Conservation (phyloP, 208 protist genomes). For the Acanthamoeba healyi region DNA sequence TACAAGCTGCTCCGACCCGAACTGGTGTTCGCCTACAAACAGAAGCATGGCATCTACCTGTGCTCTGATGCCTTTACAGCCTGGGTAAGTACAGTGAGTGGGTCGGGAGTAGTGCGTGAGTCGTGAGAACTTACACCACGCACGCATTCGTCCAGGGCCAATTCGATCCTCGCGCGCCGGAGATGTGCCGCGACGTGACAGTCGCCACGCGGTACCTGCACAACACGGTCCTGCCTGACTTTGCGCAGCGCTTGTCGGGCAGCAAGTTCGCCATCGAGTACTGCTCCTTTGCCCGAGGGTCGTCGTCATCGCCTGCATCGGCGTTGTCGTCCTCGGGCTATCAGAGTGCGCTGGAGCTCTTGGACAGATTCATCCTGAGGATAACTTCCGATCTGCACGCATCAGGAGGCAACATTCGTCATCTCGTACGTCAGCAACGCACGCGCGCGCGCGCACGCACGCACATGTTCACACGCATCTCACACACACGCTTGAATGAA, state of each 20-base stretch:
- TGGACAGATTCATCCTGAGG: background rate
- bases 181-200: slow-evolving; percentile 18
- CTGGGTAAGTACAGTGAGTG: background rate
- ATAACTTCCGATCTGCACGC: slow-evolving; percentile 18
- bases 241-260: background rate
- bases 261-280: slow-evolving; percentile 32
- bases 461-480: too few species aligned
- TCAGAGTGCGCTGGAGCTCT: background rate
- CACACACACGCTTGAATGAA: background rate
- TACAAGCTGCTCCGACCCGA: slow-evolving; percentile 42
- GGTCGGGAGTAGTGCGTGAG: background rate
- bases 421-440: slow-evolving; percentile 43
- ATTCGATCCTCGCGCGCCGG: background rate
- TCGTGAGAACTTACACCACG: background rate
- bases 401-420: slow-evolving; percentile 1
- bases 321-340: background rate
- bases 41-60: background rate
- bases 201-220: background rate
- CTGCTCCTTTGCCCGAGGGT: background rate
- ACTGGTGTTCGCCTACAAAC: slow-evolving; percentile 17
- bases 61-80: slow-evolving; percentile 44
- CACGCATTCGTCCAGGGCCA: background rate
- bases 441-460: too few species aligned
- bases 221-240: background rate
- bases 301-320: background rate